Percentiles rank a stretch among this genome's conserved stretches.
phyloP scores from a whole-genome alignment of 805 yeast species.

The Pichia eremophila region DNA sequence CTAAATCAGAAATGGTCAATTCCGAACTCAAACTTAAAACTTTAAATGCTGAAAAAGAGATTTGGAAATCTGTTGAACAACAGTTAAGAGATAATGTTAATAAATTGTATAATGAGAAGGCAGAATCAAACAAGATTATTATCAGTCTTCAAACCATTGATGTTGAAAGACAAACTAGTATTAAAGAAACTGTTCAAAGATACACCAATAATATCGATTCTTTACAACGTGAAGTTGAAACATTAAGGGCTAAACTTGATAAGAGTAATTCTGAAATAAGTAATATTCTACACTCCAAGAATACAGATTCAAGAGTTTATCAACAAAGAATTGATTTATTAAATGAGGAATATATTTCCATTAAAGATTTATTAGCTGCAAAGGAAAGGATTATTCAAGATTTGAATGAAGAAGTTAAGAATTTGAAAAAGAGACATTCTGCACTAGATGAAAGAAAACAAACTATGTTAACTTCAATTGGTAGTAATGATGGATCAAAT shows the following conservation, averaged over 20 bases:
- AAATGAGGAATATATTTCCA: slow-evolving; percentile 32
- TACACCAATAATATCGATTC: slow-evolving; percentile 40
- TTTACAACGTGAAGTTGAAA: slow-evolving; percentile 37
- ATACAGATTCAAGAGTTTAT: slow-evolving; percentile 43
- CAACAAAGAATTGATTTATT: slow-evolving; percentile 54
- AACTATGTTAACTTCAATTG: slow-evolving; percentile 20
- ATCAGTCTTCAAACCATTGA: slow-evolving; percentile 51
- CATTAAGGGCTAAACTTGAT: slow-evolving; percentile 36
- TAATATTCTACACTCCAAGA: slow-evolving; percentile 42
- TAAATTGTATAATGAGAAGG: slow-evolving; percentile 47
- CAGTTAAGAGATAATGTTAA: slow-evolving; percentile 45
- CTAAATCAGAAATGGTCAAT: slow-evolving; percentile 37
- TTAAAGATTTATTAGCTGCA: slow-evolving; percentile 33
- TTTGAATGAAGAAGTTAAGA: slow-evolving; percentile 30
- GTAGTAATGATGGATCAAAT: slow-evolving; percentile 14
- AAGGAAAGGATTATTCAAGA: slow-evolving; percentile 33
- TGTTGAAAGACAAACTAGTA: slow-evolving; percentile 49
- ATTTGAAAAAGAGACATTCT: slow-evolving; percentile 25
- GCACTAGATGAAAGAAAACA: slow-evolving; percentile 21
- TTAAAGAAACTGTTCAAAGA: slow-evolving; percentile 40
- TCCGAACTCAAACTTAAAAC: slow-evolving; percentile 37
- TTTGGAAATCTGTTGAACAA: slow-evolving; percentile 39
- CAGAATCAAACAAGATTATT: slow-evolving; percentile 46
- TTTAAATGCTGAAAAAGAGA: slow-evolving; percentile 44
- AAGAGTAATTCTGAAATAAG: slow-evolving; percentile 44